phyloP scores from a whole-genome alignment of 106 monocot species.

The Hemerocallis citrina region DNA sequence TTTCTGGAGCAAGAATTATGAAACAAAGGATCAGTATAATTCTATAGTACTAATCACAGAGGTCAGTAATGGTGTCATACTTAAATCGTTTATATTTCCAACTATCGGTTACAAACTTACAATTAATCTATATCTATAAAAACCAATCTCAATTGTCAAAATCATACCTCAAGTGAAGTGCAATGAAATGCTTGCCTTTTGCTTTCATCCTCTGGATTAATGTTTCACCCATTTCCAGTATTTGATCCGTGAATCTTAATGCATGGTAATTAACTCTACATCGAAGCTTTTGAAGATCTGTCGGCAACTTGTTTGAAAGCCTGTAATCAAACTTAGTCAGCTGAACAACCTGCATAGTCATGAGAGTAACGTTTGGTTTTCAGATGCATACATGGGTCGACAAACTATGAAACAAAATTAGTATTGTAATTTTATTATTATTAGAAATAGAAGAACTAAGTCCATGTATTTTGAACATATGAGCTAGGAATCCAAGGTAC shows the following conservation, averaged over 20 bases:
- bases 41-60: no score
- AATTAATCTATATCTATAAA: not conserved
- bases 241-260: conserved; percentile 59
- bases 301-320: conserved; percentile 68
- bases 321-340: conserved; percentile 84
- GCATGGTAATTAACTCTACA: conserved; percentile 85
- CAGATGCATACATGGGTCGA: not conserved
- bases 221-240: conserved; percentile 54
- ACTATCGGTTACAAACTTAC: no score
- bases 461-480: no score
- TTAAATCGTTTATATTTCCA: no score
- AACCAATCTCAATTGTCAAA: not conserved
- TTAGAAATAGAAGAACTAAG: no score
- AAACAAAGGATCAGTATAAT: no score
- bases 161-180: conserved; percentile 66
- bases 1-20: no score
- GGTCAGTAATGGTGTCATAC: no score
- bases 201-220: conserved; percentile 58
- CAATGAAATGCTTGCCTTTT: conserved; percentile 71
- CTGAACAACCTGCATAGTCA: conserved; percentile 52
- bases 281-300: conserved; percentile 67
- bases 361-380: not conserved
- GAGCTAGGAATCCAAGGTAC: no score
- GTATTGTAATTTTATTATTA: not conserved
- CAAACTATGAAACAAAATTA: not conserved